Base-by-base conservation (phyloP, 192 early-diverging fungal genomes). In the Gigaspora rosea region DNA sequence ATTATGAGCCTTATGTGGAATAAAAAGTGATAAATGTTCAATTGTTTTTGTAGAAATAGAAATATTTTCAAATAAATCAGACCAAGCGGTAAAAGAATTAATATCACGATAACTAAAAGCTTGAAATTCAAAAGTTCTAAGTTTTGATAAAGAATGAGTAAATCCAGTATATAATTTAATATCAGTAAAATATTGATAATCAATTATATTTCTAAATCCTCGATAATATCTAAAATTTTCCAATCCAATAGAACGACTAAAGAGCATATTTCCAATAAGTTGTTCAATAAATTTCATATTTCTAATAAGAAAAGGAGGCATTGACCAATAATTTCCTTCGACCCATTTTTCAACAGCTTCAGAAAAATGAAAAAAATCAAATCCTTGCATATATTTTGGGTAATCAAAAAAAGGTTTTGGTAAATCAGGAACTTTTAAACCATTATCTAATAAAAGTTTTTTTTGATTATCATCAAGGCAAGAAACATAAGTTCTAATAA, bases 371-470 rank as follows among this genome's bases (percentile, higher is more conserved):
- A 52, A 52, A 15, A 52, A 61, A 61, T 61, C 22, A 61, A 61
- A 61, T 61, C 22, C 22, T 61, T 61, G 16, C 58, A 61, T 22
- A 61, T 61, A 61, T 61, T 61, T 61, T 61, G 66, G 66, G 15
- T 68, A 68, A 49, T 68, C 32, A 47, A 68, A 68, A 48, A 68
- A 68, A 13, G 66, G 66, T n/a, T 20, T 41, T 6, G 66, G 66
- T 12, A 36, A 27, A 41, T 68, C 66, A 49, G 66, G 66, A 27
- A 68, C 5, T 20, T 18, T 49, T 20, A 41, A 9, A 18, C 32
- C 66, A n/a, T 68, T 16, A 2, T 20, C 13, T 16, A 48, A 22
- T 68, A 68, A 68, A 6, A 18, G 36, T 47, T 47, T 41, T 46
- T 68, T 68, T 20, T 68, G 36, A 49, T 46, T 8, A 41, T 68